A percentile compares a stretch with the other conserved stretches of the same genome.
These are phyloP conservation scores for Pseudogymnoascus sp. DNA, from an alignment of 2,329 filamentous ascomycete species.

Conservation along the genomic window DNA sequence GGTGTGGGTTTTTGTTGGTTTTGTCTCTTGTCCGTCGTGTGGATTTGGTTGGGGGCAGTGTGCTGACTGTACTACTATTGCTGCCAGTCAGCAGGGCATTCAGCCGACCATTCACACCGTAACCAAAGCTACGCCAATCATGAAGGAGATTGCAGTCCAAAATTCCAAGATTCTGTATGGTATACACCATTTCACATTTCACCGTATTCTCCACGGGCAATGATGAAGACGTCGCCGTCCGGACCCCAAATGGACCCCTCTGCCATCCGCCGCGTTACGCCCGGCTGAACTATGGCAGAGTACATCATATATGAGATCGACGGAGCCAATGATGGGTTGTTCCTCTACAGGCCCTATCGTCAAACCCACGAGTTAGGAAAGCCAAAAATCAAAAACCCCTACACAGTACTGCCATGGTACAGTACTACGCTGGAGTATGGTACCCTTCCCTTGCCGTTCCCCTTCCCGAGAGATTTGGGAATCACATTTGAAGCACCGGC, in stretches of 20 bases:
- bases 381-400: not conserved
- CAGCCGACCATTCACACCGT: not conserved
- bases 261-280: not conserved
- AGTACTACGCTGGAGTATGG: not conserved
- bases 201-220: not conserved
- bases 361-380: not conserved
- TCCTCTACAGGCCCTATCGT: not conserved
- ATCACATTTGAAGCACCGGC: too few relatives aligned
- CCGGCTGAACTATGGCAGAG: not conserved
- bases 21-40: not conserved
- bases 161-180: not conserved
- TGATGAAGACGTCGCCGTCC: not conserved
- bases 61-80: not conserved
- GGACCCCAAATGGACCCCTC: not conserved
- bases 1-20: not conserved
- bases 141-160: not conserved
- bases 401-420: too few relatives aligned
- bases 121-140: not conserved
- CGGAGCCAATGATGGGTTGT: not conserved
- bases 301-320: not conserved
- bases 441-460: not conserved
- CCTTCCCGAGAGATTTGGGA: not conserved
- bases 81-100: not conserved
- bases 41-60: constrained; percentile 1
- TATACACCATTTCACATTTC: too few relatives aligned